Conservation (phyloP, 768 basidiomycete genomes). For the Tricholoma sp. region DNA sequence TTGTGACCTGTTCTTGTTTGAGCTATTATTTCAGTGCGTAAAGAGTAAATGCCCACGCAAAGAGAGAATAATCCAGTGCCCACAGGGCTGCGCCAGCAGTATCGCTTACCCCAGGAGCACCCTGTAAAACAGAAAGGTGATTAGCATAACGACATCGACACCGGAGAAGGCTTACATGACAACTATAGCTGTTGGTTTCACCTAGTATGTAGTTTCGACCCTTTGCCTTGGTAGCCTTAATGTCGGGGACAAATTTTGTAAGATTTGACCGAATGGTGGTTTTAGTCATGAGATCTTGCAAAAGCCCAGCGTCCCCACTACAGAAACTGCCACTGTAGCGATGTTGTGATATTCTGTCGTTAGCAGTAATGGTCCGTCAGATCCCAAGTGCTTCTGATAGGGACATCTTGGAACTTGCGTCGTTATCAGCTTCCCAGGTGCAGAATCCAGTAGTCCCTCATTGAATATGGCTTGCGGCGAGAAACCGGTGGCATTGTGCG, state of each 20-base stretch:
- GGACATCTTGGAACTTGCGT: conserved; percentile 33
- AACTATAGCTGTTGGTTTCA: conserved; percentile 51
- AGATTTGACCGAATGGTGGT: conserved; percentile 52
- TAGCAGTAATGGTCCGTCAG: neutral
- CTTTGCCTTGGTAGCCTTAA: conserved; percentile 38
- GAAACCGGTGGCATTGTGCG: conserved; percentile 43
- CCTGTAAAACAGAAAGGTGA: conserved; percentile 11
- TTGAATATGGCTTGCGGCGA: conserved; percentile 58
- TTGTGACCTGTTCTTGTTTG: conserved; percentile 9
- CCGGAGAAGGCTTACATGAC: conserved; percentile 28
- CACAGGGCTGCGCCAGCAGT: conserved; percentile 54
- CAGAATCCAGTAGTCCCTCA: conserved; percentile 43
- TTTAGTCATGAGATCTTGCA: conserved; percentile 67
- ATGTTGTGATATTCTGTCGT: conserved; percentile 48
- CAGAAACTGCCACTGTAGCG: conserved; percentile 62
- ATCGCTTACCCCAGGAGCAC: conserved; percentile 44
- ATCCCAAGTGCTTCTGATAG: too few species aligned
- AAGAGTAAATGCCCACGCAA: conserved; percentile 23
- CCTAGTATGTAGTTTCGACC: conserved; percentile 58
- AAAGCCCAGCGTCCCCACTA: conserved; percentile 42
- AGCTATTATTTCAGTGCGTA: neutral
- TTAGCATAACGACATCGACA: neutral
- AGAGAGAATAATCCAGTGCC: conserved; percentile 53
- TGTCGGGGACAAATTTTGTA: conserved; percentile 45
- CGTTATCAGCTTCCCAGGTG: conserved; percentile 44